Conservation (phyloP, 83 land plant genomes). For the Thuja plicata region DNA sequence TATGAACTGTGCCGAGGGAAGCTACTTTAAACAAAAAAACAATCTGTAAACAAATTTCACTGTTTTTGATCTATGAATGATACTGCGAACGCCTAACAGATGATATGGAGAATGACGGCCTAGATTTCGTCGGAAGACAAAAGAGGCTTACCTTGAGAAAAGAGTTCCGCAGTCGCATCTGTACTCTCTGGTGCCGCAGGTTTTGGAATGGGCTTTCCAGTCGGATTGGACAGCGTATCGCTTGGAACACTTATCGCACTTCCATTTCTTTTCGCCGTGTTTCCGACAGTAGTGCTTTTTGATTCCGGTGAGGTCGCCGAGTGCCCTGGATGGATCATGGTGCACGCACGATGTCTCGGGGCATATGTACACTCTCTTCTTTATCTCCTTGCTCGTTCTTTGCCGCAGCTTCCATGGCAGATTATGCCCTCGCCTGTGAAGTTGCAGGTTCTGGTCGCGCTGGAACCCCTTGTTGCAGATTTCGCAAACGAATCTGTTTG, state of each 20-base stretch:
- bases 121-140: background rate
- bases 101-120: background rate
- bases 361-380: conserved; percentile 67
- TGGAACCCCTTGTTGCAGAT: conserved; percentile 61
- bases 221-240: conserved; percentile 72
- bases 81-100: background rate
- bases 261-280: conserved; percentile 78
- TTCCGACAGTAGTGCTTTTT: conserved; percentile 74
- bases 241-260: conserved; percentile 75
- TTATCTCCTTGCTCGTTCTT: conserved; percentile 45
- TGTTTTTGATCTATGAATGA: background rate
- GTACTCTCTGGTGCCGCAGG: conserved; percentile 70
- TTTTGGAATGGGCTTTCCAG: conserved; percentile 73
- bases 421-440: conserved; percentile 70
- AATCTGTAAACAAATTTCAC: background rate
- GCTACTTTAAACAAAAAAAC: background rate
- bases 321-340: conserved; percentile 66
- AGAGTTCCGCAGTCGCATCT: conserved; percentile 67
- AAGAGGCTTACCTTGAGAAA: conserved; percentile 50
- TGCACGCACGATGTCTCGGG: conserved; percentile 65
- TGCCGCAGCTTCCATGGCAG: conserved; percentile 75
- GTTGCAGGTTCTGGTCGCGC: conserved; percentile 70
- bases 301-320: conserved; percentile 70
- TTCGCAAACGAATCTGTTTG: conserved; percentile 56
- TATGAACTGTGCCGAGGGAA: background rate